Percentiles rank a stretch among this genome's conserved stretches.
Conservation (phyloP, 2,329 filamentous ascomycete species). For the Epicoccum sorghinum region DNA sequence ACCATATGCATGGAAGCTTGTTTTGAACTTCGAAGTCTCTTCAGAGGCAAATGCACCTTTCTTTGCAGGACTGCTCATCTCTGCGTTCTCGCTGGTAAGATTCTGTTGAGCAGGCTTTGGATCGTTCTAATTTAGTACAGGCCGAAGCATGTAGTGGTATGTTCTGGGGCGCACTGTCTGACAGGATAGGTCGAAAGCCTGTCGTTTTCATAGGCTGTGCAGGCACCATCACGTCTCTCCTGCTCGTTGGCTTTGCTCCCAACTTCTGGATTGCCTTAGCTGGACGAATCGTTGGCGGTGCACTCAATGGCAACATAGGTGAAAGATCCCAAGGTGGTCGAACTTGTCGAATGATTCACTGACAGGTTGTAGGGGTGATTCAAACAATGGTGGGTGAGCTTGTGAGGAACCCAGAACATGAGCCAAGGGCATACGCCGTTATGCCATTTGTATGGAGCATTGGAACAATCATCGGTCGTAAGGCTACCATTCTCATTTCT, state of each 20-base stretch:
- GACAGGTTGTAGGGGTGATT: slow-evolving; percentile 60
- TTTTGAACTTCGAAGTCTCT: slow-evolving; percentile 45
- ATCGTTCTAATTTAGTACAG: not conserved
- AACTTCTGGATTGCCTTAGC: slow-evolving; percentile 84
- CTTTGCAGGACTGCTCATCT: slow-evolving; percentile 85
- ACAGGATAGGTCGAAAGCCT: slow-evolving; percentile 49
- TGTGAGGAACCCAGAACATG: slow-evolving; percentile 65
- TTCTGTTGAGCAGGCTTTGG: not conserved
- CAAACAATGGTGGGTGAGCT: slow-evolving; percentile 91
- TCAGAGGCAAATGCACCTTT: slow-evolving; percentile 67
- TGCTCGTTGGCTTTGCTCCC: slow-evolving; percentile 80
- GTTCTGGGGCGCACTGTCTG: slow-evolving; percentile 52
- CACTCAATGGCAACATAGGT: slow-evolving; percentile 84
- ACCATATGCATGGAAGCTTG: slow-evolving; percentile 66
- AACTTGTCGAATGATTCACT: not conserved
- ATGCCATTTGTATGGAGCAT: slow-evolving; percentile 96
- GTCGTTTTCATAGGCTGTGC: slow-evolving; percentile 60
- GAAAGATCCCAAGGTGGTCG: slow-evolving; percentile 51
- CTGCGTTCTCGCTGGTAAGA: slow-evolving; percentile 75
- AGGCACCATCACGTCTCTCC: slow-evolving; percentile 81
- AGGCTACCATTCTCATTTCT: slow-evolving; percentile 11
- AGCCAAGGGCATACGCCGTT: slow-evolving; percentile 82
- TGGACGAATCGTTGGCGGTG: slow-evolving; percentile 77
- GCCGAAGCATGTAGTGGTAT: slow-evolving; percentile 87
- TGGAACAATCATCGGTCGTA: slow-evolving; percentile 79